Base-by-base conservation (phyloP, 192 early-diverging fungal genomes). In the Coemansia sp. region DNA sequence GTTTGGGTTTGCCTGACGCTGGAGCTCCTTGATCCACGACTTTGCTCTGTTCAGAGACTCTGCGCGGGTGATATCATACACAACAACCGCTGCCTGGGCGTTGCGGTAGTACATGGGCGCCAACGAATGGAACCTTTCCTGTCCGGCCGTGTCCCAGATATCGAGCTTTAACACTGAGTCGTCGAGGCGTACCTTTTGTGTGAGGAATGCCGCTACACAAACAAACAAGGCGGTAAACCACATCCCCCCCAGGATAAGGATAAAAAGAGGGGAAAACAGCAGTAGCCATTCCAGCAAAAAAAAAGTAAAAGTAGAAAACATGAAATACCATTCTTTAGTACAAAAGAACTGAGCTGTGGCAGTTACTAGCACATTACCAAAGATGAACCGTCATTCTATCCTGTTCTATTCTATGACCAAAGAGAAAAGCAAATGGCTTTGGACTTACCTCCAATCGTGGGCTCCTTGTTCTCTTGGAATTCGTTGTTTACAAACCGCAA, bases 81-180 rank as follows among this genome's bases (percentile, higher is more conserved):
- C 97, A 38, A 98, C 93, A 4, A 97, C 87, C 0, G 95, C 95
- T 33, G 95, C 95, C 81, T 97, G 94, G 14, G 97, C 97, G 70
- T 95, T 95, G 59, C 97, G 80, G 75, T 99, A 99, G 79, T 99
- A 99, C 94, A 97, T 90, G 33, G 95, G 92, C 59, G 85, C 90
- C 54, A 94, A 84, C 47, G 92, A 98, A 62, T 96, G 94, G 81
- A 98, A 99, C 45, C 97, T 82, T 75, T 98, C 97, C 82, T 98
- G 96, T 30, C 96, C 96, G 37, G 96, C 96, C n/a, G 92, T 93
- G 61, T 93, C 92, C 92, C 91, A 93, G 47, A 91, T 90, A 67
- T 91, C 87, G 50, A 92, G 90, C 79, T 92, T 94, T 61, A 94
- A 83, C 29, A 87, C 80, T 50, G 86, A 84, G 62, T 92, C 94